These are phyloP conservation scores for Nannochloris sp. DNA, from an alignment of 139 green algal genomes.

Conservation along the genomic window DNA sequence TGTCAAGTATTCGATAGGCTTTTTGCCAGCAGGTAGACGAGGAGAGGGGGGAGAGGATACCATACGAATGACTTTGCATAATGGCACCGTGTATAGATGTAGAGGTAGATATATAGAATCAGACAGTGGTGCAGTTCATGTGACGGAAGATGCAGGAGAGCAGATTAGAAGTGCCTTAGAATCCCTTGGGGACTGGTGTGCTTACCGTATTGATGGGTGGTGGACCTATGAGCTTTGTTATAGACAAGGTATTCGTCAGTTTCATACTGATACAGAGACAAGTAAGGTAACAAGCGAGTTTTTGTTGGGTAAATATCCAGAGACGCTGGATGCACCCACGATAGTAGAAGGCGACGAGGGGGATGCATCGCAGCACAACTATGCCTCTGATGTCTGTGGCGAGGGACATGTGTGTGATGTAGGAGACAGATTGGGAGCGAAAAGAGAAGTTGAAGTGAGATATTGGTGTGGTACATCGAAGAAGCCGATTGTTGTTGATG, in stretches of 20 bases:
- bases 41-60: background rate
- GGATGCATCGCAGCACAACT: background rate
- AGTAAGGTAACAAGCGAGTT: background rate
- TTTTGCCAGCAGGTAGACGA: background rate
- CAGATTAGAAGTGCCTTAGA: constrained; percentile 6
- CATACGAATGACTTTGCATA: background rate
- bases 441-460: background rate
- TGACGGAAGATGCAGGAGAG: constrained; percentile 9
- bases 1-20: background rate
- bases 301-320: background rate
- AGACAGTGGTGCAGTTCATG: background rate
- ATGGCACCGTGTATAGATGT: background rate
- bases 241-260: constrained; percentile 64
- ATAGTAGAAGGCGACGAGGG: background rate
- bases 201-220: constrained; percentile 64
- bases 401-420: background rate
- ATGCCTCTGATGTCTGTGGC: background rate
- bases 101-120: background rate
- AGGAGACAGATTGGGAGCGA: background rate
- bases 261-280: constrained; percentile 41
- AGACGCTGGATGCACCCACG: background rate
- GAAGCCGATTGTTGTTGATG: constrained; percentile 29
- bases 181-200: constrained; percentile 18
- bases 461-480: constrained; percentile 21
- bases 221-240: constrained; percentile 91